Base-by-base conservation (phyloP, 2,329 filamentous ascomycete species). In the Zymoseptoria crescenta region DNA sequence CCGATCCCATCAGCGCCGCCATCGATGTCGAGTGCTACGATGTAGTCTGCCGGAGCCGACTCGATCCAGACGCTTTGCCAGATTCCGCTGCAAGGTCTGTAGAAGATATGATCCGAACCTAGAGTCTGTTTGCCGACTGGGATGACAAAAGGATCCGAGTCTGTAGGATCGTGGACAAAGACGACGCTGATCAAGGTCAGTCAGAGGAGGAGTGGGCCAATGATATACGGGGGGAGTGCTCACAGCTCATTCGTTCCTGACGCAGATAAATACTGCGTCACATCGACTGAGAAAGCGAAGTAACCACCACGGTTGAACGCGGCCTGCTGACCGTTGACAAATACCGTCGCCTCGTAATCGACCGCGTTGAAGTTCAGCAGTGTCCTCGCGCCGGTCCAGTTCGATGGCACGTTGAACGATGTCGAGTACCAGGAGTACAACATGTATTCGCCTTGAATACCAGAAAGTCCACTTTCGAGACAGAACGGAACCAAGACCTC, bases 61-160 rank as follows among this genome's bases (percentile, higher is more conserved):
- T 86, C 83, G 4, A 90, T 75, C 87, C 87, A 90, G 0, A 89
- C 87, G n/a, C 80, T 81, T 67, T 89, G 87, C 87, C 87, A 90
- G 63, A 90, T 89, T 8, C 87, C 87, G 49, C 84, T 86, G 73
- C 86, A 89, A 0, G 87, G 83, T 0, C 82, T 83, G 70, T 89
- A 89, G 70, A 87, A 89, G 63, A 89, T 89, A 66, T 81, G 83
- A 68, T 84, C 83, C 1, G 83, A 82, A 67, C 81, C 87, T 83
- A 71, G 59, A 7, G 68, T 69, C 61, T 72, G 69, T 60, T 71
- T 71, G 52, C 87, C 87, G 50, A 87, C 79, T 0, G 86, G 86
- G 49, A 87, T 85, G 10, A 85, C 78, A 59, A 78, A 75, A 4
- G 73, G 72, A 1, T 76, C 76, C 29, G 70, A 68, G 65, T 89